Conservation (phyloP, 2,329 filamentous ascomycete genomes). For the Botrytis byssoidea region DNA sequence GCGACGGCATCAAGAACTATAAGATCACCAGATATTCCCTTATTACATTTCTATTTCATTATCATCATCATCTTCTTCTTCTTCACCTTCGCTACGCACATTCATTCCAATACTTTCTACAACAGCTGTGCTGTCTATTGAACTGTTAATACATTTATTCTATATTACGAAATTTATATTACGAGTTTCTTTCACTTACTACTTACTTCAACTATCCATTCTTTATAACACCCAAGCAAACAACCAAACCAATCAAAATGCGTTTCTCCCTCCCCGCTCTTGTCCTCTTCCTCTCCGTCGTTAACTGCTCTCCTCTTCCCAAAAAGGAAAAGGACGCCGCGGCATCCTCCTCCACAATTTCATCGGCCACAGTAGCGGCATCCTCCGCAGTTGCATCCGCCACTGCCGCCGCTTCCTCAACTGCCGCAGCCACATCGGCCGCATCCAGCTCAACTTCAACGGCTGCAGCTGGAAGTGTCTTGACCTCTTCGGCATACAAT, state of each 20-base stretch:
- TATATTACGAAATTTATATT: slow-evolving; percentile 22
- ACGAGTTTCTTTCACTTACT: background rate
- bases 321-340: slow-evolving; percentile 24
- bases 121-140: slow-evolving; percentile 37
- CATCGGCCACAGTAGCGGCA: background rate
- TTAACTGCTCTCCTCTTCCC: slow-evolving; percentile 37
- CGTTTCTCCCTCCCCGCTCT: slow-evolving; percentile 40
- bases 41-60: slow-evolving; percentile 30
- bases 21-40: slow-evolving; percentile 29
- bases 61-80: background rate
- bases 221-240: slow-evolving; percentile 7
- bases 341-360: slow-evolving; percentile 19
- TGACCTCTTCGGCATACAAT: slow-evolving; percentile 43
- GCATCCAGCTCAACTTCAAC: slow-evolving; percentile 21
- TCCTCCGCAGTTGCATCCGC: slow-evolving; percentile 11
- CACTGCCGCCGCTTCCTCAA: background rate
- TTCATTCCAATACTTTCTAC: slow-evolving; percentile 24
- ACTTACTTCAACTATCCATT: background rate
- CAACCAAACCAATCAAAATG: slow-evolving; percentile 32
- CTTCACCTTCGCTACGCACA: background rate
- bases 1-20: slow-evolving; percentile 14
- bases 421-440: slow-evolving; percentile 25
- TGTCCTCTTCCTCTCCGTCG: slow-evolving; percentile 33
- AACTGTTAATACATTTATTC: slow-evolving; percentile 29
- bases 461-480: slow-evolving; percentile 34